phyloP scores from a whole-genome alignment of 2,329 filamentous ascomycete genomes.

The Calycina herbarum region DNA sequence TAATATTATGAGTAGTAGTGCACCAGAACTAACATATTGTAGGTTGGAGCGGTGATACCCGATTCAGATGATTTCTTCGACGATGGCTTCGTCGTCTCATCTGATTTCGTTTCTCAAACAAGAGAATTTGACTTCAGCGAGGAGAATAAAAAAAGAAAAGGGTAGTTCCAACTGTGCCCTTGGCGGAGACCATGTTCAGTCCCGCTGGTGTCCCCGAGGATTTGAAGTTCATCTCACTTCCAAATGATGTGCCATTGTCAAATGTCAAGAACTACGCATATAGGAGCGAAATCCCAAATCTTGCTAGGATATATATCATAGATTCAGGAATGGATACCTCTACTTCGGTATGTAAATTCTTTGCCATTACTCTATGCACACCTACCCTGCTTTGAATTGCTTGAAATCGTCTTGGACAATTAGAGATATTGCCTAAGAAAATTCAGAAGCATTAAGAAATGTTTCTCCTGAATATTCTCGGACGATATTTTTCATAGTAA shows the following conservation, averaged over 20 bases:
- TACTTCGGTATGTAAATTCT: background rate
- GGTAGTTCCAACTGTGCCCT: background rate
- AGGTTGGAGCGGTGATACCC: background rate
- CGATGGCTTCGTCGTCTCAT: background rate
- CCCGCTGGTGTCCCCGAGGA: background rate
- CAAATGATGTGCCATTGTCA: background rate
- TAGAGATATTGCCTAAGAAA: too few species aligned
- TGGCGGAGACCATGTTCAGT: background rate
- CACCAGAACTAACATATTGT: background rate
- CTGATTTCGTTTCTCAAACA: background rate
- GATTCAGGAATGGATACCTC: slow-evolving; percentile 6
- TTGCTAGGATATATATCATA: background rate
- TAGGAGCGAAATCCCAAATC: background rate
- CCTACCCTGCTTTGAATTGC: too few species aligned
- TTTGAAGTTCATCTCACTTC: background rate
- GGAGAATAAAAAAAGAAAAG: background rate
- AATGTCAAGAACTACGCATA: background rate
- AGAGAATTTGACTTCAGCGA: background rate
- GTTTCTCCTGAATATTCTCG: too few species aligned
- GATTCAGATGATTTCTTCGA: background rate
- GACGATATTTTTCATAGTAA: too few species aligned
- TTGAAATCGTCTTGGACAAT: too few species aligned
- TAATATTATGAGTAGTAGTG: background rate
- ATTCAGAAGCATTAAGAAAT: too few species aligned
- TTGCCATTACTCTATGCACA: too few species aligned